These are phyloP conservation scores for Plasmodium knowlesi DNA, from an alignment of 169 alveolate species.

Conservation along the genomic window DNA sequence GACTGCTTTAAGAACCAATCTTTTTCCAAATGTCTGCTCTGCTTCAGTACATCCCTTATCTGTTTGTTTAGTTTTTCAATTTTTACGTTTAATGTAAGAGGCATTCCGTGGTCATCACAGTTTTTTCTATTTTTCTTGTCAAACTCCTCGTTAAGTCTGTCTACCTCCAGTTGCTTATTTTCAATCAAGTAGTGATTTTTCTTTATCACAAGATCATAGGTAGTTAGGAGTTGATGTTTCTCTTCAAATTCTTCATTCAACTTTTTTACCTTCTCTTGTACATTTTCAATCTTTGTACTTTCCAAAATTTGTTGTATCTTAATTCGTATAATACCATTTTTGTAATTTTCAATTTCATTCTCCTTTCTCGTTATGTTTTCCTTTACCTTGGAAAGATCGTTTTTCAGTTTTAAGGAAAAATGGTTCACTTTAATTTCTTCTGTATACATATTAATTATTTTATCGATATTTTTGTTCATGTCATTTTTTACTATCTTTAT, in stretches of 20 bases:
- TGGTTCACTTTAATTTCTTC: conserved; percentile 51
- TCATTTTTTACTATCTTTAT: conserved; percentile 53
- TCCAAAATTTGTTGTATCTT: conserved; percentile 70
- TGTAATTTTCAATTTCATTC: conserved; percentile 68
- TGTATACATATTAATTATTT: conserved; percentile 36
- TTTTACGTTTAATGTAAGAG: conserved; percentile 44
- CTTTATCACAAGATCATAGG: conserved; percentile 13
- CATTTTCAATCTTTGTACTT: conserved; percentile 67
- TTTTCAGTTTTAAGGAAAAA: conserved; percentile 35
- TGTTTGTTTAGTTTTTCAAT: conserved; percentile 59
- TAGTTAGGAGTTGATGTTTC: conserved; percentile 16
- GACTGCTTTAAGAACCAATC: conserved; percentile 73
- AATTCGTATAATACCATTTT: conserved; percentile 50
- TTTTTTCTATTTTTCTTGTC: conserved; percentile 60
- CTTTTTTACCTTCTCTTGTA: conserved; percentile 33
- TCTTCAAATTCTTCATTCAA: conserved; percentile 39
- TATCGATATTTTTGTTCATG: conserved; percentile 50
- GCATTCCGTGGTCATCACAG: conserved; percentile 1
- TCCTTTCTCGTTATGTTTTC: conserved; percentile 68
- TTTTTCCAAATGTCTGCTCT: conserved; percentile 54
- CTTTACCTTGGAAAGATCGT: conserved; percentile 16
- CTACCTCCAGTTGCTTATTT: conserved; percentile 61
- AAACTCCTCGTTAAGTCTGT: conserved; percentile 50
- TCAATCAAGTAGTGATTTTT: conserved; percentile 68
- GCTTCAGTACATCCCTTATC: conserved; percentile 16